Evolutionary conservation across 768 basidiomycete species (phyloP).

Genomic region (Phlebiopsis gigantea): DNA sequence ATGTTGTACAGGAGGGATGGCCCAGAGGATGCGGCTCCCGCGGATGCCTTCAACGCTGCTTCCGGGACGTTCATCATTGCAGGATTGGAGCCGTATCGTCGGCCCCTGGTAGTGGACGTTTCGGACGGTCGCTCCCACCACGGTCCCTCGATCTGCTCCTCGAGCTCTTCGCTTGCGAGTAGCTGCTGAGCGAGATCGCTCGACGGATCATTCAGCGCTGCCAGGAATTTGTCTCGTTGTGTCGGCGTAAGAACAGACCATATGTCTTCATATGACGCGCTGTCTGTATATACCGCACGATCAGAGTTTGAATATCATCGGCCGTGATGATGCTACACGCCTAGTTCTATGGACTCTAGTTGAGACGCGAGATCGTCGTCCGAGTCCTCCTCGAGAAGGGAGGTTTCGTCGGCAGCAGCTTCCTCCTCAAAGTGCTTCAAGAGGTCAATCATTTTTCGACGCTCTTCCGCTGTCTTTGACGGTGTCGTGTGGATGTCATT

Average conservation of each 20-base stretch:
- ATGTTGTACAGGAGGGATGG: constrained; percentile 61
- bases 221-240: constrained; percentile 57
- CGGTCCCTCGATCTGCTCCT: constrained; percentile 44
- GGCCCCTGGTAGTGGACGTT: neutral
- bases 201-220: constrained; percentile 54
- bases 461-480: constrained; percentile 52
- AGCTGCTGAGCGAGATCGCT: constrained; percentile 57
- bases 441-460: constrained; percentile 61
- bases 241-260: constrained; percentile 57
- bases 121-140: constrained; percentile 61
- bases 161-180: constrained; percentile 51
- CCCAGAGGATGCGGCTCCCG: constrained; percentile 7
- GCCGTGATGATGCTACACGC: constrained; percentile 33
- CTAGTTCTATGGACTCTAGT: constrained; percentile 55
- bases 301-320: neutral
- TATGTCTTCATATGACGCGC: constrained; percentile 48
- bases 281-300: constrained; percentile 33
- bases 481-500: constrained; percentile 51
- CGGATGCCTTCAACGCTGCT: constrained; percentile 34
- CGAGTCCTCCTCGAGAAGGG: constrained; percentile 32
- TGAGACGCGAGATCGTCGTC: constrained; percentile 42
- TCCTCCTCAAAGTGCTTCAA: constrained; percentile 72
- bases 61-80: constrained; percentile 41
- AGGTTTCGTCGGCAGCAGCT: constrained; percentile 32
- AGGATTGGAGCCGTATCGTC: constrained; percentile 33